Conservation (phyloP, 192 early-diverging fungal species). For the Coemansia erecta region DNA sequence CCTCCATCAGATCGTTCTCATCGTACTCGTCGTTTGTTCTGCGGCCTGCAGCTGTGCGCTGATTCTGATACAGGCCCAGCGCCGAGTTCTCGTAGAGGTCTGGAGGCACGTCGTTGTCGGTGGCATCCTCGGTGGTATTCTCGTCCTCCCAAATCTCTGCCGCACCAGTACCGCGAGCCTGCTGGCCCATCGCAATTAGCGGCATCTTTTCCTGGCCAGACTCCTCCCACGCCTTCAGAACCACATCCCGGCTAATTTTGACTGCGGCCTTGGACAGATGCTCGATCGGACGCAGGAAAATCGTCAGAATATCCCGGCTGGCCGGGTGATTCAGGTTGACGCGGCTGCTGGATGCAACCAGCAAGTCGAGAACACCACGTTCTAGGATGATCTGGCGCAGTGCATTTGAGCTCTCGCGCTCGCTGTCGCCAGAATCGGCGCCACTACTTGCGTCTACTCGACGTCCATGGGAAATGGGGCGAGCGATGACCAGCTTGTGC, state of each 20-base stretch:
- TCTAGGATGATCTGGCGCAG: slow-evolving; percentile 77
- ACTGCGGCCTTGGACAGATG: slow-evolving; percentile 85
- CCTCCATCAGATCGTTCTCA: slow-evolving; percentile 44
- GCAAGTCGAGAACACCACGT: slow-evolving; percentile 73
- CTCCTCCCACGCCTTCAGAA: slow-evolving; percentile 49
- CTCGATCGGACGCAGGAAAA: slow-evolving; percentile 86
- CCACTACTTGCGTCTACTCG: not conserved
- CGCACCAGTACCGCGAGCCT: slow-evolving; percentile 8
- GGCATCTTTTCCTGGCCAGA: slow-evolving; percentile 55
- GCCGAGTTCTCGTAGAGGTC: slow-evolving; percentile 55
- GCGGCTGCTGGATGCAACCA: slow-evolving; percentile 78
- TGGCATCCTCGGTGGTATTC: slow-evolving; percentile 19
- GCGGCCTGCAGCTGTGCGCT: slow-evolving; percentile 35
- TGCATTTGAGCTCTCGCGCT: slow-evolving; percentile 28
- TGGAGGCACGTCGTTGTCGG: slow-evolving; percentile 52
- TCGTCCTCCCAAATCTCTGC: slow-evolving; percentile 44
- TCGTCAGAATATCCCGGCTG: slow-evolving; percentile 67
- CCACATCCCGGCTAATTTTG: slow-evolving; percentile 71
- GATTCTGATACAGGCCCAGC: slow-evolving; percentile 53
- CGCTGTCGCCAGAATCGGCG: slow-evolving; percentile 3
- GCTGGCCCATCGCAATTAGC: slow-evolving; percentile 19
- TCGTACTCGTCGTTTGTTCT: slow-evolving; percentile 20
- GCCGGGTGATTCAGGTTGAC: slow-evolving; percentile 91
- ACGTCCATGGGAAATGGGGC: slow-evolving; percentile 40
- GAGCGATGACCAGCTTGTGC: slow-evolving; percentile 45